Conservation (phyloP, 2,329 filamentous ascomycete species). For the Aspergillus sergii region DNA sequence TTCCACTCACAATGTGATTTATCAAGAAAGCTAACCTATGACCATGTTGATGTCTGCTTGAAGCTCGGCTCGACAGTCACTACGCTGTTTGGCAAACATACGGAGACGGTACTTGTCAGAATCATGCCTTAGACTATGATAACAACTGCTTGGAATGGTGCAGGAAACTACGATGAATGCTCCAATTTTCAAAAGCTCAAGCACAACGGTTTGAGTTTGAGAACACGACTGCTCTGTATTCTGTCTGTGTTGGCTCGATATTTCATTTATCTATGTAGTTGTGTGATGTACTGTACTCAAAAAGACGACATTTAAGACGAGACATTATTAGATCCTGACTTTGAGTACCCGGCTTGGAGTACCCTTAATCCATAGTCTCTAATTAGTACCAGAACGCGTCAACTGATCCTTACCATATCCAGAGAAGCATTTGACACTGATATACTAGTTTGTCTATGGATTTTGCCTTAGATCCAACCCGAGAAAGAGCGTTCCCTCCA, state of each 20-base stretch:
- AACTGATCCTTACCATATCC: neutral
- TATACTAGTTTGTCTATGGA: neutral
- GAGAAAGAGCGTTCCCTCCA: slow-evolving; percentile 58
- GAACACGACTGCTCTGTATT: slow-evolving; percentile 4
- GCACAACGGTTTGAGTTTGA: slow-evolving; percentile 38
- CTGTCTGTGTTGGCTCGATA: neutral
- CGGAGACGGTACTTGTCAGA: neutral
- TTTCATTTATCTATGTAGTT: neutral
- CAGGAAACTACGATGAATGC: slow-evolving; percentile 26
- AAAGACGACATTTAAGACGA: neutral
- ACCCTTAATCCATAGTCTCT: neutral
- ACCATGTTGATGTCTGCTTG: too few species aligned
- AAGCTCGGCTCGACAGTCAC: neutral
- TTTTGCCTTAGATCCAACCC: slow-evolving; percentile 29
- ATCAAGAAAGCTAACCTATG: neutral
- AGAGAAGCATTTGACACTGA: neutral
- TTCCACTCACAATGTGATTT: too few species aligned
- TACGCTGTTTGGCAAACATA: neutral
- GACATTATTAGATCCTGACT: neutral
- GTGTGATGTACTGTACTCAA: neutral
- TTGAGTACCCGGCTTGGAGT: neutral
- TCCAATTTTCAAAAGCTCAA: slow-evolving; percentile 27
- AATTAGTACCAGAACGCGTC: neutral
- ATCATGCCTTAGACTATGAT: slow-evolving; percentile 27
- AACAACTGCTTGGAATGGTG: slow-evolving; percentile 29